phyloP scores from a whole-genome alignment of 306 rosid genomes.

The Betula pendula region DNA sequence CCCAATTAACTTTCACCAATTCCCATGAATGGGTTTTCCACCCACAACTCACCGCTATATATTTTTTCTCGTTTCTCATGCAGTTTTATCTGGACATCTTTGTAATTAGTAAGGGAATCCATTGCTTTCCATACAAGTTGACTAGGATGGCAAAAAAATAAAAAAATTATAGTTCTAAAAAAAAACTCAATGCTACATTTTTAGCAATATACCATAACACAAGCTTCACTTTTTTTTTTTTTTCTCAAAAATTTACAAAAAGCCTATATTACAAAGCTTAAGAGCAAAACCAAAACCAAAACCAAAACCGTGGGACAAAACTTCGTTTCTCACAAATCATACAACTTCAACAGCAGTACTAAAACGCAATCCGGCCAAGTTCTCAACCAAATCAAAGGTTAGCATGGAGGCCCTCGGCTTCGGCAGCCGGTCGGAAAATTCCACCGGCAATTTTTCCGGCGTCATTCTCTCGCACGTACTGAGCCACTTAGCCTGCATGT shows the following conservation, averaged over 20 bases:
- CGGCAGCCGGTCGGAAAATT: constrained; percentile 23
- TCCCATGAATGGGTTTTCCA: no score
- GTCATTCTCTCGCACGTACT: constrained; percentile 47
- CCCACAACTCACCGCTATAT: no score
- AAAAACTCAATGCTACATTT: no score
- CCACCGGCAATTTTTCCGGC: constrained; percentile 34
- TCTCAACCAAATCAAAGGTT: constrained; percentile 62
- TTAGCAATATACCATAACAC: no score
- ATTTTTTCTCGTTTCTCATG: no score
- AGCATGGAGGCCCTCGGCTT: constrained; percentile 72
- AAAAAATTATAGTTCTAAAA: no score
- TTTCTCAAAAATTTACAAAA: background rate
- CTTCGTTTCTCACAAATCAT: constrained; percentile 20
- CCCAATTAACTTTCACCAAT: no score
- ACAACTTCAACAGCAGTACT: constrained; percentile 50
- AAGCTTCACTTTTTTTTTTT: background rate
- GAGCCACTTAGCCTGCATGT: constrained; percentile 88
- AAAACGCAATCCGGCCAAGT: constrained; percentile 34
- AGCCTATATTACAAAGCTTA: background rate
- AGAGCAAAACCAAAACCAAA: no score
- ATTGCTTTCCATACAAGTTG: no score
- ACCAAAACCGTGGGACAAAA: constrained; percentile 2
- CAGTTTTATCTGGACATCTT: no score
- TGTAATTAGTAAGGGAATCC: no score
- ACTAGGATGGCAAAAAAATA: no score